Evolutionary conservation across 2,329 filamentous ascomycete species (phyloP).

Genomic region (Cylindrodendrum hubeiense): DNA sequence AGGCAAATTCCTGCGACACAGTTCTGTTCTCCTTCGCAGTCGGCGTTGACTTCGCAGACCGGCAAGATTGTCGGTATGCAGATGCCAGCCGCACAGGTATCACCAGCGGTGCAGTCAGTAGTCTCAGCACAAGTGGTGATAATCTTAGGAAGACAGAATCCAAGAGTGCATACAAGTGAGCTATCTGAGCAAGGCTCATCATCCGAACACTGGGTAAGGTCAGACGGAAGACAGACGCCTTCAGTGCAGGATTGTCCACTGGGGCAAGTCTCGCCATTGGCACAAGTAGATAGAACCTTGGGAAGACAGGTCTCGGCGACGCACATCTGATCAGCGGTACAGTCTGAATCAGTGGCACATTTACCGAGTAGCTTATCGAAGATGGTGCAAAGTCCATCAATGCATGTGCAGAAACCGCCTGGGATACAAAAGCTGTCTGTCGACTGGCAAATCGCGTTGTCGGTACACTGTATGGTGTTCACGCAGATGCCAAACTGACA

Average conservation of each 20-base stretch:
- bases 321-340: not conserved
- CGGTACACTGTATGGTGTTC: not conserved
- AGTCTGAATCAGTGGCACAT: not conserved
- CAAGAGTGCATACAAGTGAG: not conserved
- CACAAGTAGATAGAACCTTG: not conserved
- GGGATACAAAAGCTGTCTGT: not conserved
- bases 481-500: slow-evolving; percentile 14
- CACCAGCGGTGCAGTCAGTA: not conserved
- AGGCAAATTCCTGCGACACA: slow-evolving; percentile 2
- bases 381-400: slow-evolving; percentile 8
- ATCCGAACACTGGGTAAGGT: not conserved
- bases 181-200: not conserved
- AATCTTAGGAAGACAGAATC: not conserved
- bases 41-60: not conserved
- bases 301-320: slow-evolving; percentile 3
- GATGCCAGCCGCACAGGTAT: not conserved
- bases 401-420: slow-evolving; percentile 11
- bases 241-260: not conserved
- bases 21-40: not conserved
- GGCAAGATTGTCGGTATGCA: not conserved
- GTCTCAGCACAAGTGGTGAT: not conserved
- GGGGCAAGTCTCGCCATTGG: not conserved
- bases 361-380: not conserved
- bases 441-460: not conserved
- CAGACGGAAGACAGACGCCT: not conserved